Percentiles rank a stretch among this genome's conserved stretches.
These are phyloP conservation scores for Diplosphaera chodatii DNA, from an alignment of 139 green algal species.

Conservation along the genomic window DNA sequence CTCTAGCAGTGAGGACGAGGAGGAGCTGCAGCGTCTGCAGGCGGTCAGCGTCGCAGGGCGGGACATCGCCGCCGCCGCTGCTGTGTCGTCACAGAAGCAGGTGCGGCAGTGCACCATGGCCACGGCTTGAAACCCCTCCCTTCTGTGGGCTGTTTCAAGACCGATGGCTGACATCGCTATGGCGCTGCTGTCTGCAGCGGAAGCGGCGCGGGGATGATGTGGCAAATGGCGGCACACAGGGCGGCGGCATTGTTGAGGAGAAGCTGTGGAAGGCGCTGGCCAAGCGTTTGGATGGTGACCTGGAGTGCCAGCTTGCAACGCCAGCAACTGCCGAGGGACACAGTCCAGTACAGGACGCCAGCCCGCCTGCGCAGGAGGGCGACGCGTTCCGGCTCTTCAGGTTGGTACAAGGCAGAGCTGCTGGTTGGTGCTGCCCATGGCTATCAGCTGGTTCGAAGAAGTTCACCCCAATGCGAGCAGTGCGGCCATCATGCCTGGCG, in stretches of 20 bases:
- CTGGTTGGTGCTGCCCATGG: too few relatives aligned
- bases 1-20: background rate
- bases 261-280: slow-evolving; percentile 1
- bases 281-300: background rate
- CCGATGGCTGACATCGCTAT: too few relatives aligned
- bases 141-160: too few relatives aligned
- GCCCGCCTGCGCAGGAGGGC: background rate
- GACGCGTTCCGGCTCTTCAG: background rate
- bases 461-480: too few relatives aligned
- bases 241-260: background rate
- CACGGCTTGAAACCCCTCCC: too few relatives aligned
- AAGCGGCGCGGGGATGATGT: too few relatives aligned
- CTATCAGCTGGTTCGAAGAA: too few relatives aligned
- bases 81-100: background rate
- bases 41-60: background rate
- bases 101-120: too few relatives aligned
- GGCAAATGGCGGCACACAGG: background rate
- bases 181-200: too few relatives aligned
- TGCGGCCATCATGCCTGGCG: too few relatives aligned
- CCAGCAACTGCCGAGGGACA: background rate
- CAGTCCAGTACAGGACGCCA: too few relatives aligned
- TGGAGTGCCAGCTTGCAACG: background rate
- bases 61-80: background rate
- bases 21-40: background rate
- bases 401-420: too few relatives aligned